Evolutionary conservation across 495 filamentous ascomycete genomes (phyloP), one percentile per base, ranked within the genome.

Genomic region (Neurospora pannonica): DNA sequence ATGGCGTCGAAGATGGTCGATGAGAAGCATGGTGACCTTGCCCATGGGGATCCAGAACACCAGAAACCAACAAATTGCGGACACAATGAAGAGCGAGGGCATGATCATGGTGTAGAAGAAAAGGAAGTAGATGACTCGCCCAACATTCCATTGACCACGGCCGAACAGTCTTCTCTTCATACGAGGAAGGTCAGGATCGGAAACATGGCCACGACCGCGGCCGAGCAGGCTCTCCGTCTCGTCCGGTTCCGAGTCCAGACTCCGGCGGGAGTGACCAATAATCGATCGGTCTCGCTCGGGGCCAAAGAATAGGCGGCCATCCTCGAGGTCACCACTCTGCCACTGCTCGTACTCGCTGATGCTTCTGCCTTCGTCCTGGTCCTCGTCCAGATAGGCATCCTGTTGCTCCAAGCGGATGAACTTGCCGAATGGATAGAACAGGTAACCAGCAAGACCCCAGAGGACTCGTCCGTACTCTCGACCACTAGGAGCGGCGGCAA

Each of bases 11-110:
- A 99, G 90, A 84, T 99, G 96, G 82, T 93, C 91, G 81, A 95
- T 92, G 17, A 99, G 86, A 62, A 97, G 91, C 71, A 94, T 88
- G 0, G 94, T 97, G 67, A 97, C 94, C 80, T 95, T 97, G 70
- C 94, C 96, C 96, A 99, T 99, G 21, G 96, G 96, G 70, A 99
- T 98, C 87, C 90, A 95, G 85, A 99, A 98, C 43, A 99, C 96
- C 77, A 98, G 78, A 74, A 98, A 88, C 94, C 94, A 99, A 84
- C 96, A 99, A 76, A 97, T 87, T 72, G 87, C 88, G 34, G 94
- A 97, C 60, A 94, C 93, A 46, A 97, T 76, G 76, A 98, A 89
- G 76, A 98, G 88, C 70, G 93, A 87, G n/a, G 97, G 97, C 37
- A 93, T 93, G 74, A 98, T 90, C 34, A 97, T 84, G 75, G 94